Percentiles rank a stretch among this genome's conserved stretches.
phyloP scores from a whole-genome alignment of 2,329 filamentous ascomycete genomes.

The Apiospora malaysiana region DNA sequence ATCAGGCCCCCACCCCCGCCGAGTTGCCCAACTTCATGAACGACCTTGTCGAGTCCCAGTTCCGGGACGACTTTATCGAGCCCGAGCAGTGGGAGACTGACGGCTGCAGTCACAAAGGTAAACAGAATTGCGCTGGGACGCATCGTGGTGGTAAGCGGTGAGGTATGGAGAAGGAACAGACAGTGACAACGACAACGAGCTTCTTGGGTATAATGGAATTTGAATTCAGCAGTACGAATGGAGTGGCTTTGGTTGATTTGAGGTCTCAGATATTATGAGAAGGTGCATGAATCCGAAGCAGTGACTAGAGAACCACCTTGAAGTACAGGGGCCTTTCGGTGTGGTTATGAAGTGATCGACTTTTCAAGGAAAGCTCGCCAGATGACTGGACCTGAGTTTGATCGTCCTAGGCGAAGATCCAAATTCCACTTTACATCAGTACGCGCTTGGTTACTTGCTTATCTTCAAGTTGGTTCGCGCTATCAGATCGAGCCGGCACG shows the following conservation, averaged over 20 bases:
- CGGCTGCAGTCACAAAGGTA: not conserved
- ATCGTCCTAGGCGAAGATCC: not conserved
- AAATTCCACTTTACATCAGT: not conserved
- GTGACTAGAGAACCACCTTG: not conserved
- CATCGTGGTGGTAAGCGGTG: not conserved
- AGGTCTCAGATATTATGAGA: not conserved
- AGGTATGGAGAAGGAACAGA: not conserved
- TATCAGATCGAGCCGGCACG: not conserved
- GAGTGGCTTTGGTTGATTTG: not conserved
- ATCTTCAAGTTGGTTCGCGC: not conserved
- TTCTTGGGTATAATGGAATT: not conserved
- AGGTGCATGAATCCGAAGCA: not conserved
- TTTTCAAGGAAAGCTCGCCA: not conserved
- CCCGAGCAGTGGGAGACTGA: not conserved
- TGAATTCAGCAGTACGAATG: too few species aligned
- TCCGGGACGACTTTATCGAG: not conserved
- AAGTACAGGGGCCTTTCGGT: not conserved
- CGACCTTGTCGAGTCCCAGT: not conserved
- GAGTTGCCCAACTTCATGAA: not conserved
- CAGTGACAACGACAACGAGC: not conserved
- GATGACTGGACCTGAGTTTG: not conserved
- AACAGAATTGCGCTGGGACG: not conserved
- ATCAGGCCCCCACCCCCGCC: conserved; percentile 23
- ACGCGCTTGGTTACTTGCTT: not conserved
- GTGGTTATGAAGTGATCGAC: not conserved